Evolutionary conservation across 257 asterid genomes (phyloP), one percentile per base, ranked within the genome.

Genomic region (Leptodermis oblonga): DNA sequence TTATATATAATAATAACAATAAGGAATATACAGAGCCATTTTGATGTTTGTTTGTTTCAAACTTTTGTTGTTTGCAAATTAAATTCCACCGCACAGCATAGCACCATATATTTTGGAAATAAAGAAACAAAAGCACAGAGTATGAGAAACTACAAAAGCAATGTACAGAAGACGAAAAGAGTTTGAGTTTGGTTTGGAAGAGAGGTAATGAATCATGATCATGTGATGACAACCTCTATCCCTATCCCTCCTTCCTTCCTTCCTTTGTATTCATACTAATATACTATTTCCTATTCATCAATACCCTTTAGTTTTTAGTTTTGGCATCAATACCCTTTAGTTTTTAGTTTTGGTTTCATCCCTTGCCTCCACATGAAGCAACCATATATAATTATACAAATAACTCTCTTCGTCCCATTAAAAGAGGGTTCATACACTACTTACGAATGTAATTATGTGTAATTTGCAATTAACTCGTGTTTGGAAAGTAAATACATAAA

Each of bases 311-410:
- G 8, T 58, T 58, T 28, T 23, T 26, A 37, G 22, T 33, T 20
- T 0, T 48, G 49, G n/a, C n/a, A n/a, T n/a, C n/a, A n/a, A n/a
- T n/a, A n/a, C 20, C 23, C 34, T 56, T 34, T 58, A 26, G 8
- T 58, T 58, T 28, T 23, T 26, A 37, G 22, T 33, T 20, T 0
- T 48, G 49, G n/a, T 43, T 54, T 60, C 72, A 42, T 70, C 76
- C 69, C 43, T 70, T 65, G 49, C 75, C 79, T 75, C 56, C 49
- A 37, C 68, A 43, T 26, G 63, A 70, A 75, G 71, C 71, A 53
- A 52, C 18, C 62, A 23, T 51, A 63, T 42, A 18, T 34, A 42
- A n/a, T n/a, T n/a, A n/a, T n/a, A n/a, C n/a, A n/a, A n/a, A n/a
- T n/a, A n/a, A n/a, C n/a, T 36, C 30, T 61, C 25, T 60, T 4